Evolutionary conservation across 2,329 filamentous ascomycete species (phyloP).

Genomic region (Ceratocystis variospora): DNA sequence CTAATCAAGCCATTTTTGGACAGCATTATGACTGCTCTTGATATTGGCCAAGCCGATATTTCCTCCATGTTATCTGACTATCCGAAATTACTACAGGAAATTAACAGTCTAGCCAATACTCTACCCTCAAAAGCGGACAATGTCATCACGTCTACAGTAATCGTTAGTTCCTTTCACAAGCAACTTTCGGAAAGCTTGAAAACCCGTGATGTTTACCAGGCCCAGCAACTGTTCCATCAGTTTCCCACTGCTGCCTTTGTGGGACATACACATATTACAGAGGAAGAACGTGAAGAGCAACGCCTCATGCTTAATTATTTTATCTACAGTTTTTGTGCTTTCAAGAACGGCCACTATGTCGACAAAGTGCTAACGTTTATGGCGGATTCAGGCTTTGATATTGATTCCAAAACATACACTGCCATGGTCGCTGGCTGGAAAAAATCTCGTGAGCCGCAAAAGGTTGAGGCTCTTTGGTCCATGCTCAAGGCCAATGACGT

Average conservation of each 20-base stretch:
- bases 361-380: slow-evolving; percentile 31
- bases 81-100: background rate
- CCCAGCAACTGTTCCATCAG: slow-evolving; percentile 12
- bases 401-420: slow-evolving; percentile 49
- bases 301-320: slow-evolving; percentile 30
- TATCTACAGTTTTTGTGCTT: slow-evolving; percentile 30
- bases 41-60: slow-evolving; percentile 1
- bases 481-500: slow-evolving; percentile 44
- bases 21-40: slow-evolving; percentile 11
- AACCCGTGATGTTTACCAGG: slow-evolving; percentile 6
- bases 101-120: background rate
- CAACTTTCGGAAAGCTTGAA: slow-evolving; percentile 12
- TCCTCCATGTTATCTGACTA: background rate
- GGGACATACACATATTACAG: background rate
- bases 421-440: slow-evolving; percentile 60
- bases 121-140: background rate
- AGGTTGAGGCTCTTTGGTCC: slow-evolving; percentile 53
- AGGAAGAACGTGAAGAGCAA: slow-evolving; percentile 7
- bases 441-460: slow-evolving; percentile 42
- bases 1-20: slow-evolving; percentile 16
- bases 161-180: slow-evolving; percentile 11
- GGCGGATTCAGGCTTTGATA: slow-evolving; percentile 36
- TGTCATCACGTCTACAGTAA: background rate
- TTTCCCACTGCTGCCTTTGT: slow-evolving; percentile 12
- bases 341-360: slow-evolving; percentile 21